A percentile compares a stretch with the other conserved stretches of the same genome.
Evolutionary conservation across 805 yeast genomes (phyloP).

Genomic region (Candida sithepensis): DNA sequence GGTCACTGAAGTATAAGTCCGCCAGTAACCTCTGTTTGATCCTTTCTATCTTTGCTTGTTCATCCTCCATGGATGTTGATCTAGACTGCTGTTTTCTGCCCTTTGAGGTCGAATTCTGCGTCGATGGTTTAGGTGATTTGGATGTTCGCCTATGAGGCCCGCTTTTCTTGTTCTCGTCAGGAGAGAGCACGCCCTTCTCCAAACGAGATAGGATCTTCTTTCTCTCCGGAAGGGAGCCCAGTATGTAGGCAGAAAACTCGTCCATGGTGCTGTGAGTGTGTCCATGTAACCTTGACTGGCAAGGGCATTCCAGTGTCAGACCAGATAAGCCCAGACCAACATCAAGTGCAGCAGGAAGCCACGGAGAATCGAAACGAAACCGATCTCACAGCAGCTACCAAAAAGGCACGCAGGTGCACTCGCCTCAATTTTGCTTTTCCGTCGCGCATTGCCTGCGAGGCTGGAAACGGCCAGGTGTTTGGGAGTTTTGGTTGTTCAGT

Average conservation of each 20-base stretch:
- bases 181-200: conserved; percentile 3
- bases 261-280: conserved; percentile 17
- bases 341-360: neutral
- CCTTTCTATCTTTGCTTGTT: conserved; percentile 9
- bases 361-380: neutral
- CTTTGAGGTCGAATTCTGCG: neutral
- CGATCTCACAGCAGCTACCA: neutral
- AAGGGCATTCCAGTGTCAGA: too few species aligned
- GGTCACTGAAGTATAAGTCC: conserved; percentile 24
- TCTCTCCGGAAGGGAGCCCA: conserved; percentile 14
- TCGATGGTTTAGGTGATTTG: neutral
- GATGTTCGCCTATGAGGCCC: neutral
- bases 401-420: too few species aligned
- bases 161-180: conserved; percentile 4
- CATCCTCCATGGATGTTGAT: neutral
- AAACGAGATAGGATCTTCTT: conserved; percentile 9
- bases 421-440: neutral
- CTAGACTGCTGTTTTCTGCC: neutral
- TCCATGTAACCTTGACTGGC: too few species aligned
- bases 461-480: neutral
- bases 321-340: too few species aligned
- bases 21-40: conserved; percentile 15
- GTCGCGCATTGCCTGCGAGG: neutral
- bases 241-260: conserved; percentile 13
- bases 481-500: too few species aligned